Evolutionary conservation across 805 yeast genomes (phyloP).

Genomic region (Komagataella ulmi): DNA sequence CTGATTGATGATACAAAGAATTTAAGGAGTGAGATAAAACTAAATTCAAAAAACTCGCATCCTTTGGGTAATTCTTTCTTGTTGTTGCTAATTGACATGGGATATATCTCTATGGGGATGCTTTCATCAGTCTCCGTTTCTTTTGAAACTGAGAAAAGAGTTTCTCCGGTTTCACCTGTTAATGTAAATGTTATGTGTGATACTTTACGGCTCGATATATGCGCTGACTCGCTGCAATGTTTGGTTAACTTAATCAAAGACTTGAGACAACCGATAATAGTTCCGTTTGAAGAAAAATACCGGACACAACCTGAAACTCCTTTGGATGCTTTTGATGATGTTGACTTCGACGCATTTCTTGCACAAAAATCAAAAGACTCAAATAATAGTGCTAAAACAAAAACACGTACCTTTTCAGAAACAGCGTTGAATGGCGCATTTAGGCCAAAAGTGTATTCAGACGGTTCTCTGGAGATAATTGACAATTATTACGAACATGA

Average conservation of each 20-base stretch:
- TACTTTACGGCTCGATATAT: slow-evolving; percentile 35
- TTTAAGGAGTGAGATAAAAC: slow-evolving; percentile 16
- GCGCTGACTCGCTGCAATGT: slow-evolving; percentile 80
- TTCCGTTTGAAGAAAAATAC: slow-evolving; percentile 48
- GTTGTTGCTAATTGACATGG: background rate
- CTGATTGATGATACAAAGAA: slow-evolving; percentile 50
- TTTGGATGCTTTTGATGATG: slow-evolving; percentile 26
- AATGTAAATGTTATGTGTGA: slow-evolving; percentile 37
- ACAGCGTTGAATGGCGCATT: slow-evolving; percentile 2
- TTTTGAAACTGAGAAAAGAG: slow-evolving; percentile 14
- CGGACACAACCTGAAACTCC: slow-evolving; percentile 20
- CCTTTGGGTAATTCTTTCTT: background rate
- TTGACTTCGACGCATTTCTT: slow-evolving; percentile 22
- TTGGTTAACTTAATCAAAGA: slow-evolving; percentile 56
- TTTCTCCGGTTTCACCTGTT: slow-evolving; percentile 7
- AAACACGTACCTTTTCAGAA: slow-evolving; percentile 6
- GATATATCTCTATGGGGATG: slow-evolving; percentile 34
- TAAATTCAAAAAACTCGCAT: background rate
- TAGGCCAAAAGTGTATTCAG: background rate
- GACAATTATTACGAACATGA: background rate
- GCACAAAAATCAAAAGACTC: slow-evolving; percentile 8
- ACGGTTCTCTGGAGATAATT: background rate
- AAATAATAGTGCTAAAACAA: slow-evolving; percentile 4
- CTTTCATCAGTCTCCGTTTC: slow-evolving; percentile 22
- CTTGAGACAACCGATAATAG: slow-evolving; percentile 52